Evolutionary conservation across 306 rosid genomes (phyloP).

Genomic region (Prunus campanulata): DNA sequence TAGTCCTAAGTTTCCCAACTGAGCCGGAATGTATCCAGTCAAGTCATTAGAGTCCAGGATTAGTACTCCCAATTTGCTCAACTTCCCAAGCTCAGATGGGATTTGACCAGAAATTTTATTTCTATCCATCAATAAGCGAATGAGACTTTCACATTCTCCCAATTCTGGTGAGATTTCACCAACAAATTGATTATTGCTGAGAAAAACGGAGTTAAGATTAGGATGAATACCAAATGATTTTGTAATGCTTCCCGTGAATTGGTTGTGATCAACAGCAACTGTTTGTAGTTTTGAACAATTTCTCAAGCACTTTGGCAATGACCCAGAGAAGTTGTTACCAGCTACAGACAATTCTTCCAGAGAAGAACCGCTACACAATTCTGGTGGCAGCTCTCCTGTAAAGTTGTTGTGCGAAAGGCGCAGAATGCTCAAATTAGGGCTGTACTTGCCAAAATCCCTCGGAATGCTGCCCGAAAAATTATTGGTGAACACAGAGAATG

Average conservation of each 20-base stretch:
- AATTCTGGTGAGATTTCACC: slow-evolving; percentile 47
- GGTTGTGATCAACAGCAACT: slow-evolving; percentile 46
- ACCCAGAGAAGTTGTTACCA: slow-evolving; percentile 48
- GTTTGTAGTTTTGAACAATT: slow-evolving; percentile 32
- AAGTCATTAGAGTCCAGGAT: slow-evolving; percentile 33
- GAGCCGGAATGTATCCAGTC: slow-evolving; percentile 15
- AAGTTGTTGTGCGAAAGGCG: slow-evolving; percentile 43
- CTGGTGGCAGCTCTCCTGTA: slow-evolving; percentile 45
- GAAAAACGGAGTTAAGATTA: neutral
- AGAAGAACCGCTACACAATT: slow-evolving; percentile 33
- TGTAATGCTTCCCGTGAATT: slow-evolving; percentile 56
- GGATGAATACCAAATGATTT: slow-evolving; percentile 17
- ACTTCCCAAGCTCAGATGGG: slow-evolving; percentile 36
- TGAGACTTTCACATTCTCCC: slow-evolving; percentile 44
- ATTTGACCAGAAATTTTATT: slow-evolving; percentile 53
- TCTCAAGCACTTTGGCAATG: slow-evolving; percentile 48
- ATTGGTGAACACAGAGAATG: slow-evolving; percentile 1
- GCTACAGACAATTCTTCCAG: slow-evolving; percentile 12
- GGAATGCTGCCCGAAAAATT: slow-evolving; percentile 43
- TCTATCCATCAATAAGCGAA: slow-evolving; percentile 30
- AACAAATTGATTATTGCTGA: slow-evolving; percentile 32
- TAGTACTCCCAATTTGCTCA: slow-evolving; percentile 24
- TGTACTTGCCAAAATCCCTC: slow-evolving; percentile 40
- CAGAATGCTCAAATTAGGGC: slow-evolving; percentile 23
- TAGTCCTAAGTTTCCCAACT: too few species aligned